Base-by-base conservation (phyloP, 2,329 filamentous ascomycete genomes). In the Arthrobotrys pseudoclavata region DNA sequence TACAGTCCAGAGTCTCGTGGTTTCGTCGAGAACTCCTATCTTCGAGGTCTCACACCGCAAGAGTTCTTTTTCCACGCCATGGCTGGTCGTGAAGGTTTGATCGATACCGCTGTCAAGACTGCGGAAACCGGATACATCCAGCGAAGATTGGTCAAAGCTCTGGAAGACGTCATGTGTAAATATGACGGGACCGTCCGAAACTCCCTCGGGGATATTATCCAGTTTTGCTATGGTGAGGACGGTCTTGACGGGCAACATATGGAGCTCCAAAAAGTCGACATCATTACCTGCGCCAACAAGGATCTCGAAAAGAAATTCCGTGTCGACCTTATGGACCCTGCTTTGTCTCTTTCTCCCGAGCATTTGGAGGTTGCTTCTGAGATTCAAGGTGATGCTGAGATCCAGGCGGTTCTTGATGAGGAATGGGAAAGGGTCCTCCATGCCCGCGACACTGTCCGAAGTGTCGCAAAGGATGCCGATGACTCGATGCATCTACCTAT, bases 41-140 rank as follows among this genome's bases (percentile, higher is more conserved):
- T 99, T 12, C 92, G 96, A 86, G 96, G 96, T 69, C 86, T 99
- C 75, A 99, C 96, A 0, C 96, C 96, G 0, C 91, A 92, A 0
- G 96, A 99, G 81, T 99, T 99, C 86, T 99, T 97, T 87, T 99
- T 99, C 88, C 96, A 99, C 88, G 96, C 96, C 83, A 99, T 99
- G 96, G 96, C 96, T 87, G 96, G 96, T 93, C 91, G 96, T 87
- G 96, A 99, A 86, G 96, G 96, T 97, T 88, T 99, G 69, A 99
- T 99, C 82, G 96, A 99, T 88, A 99, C 96, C 64, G 96, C 96
- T 80, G 96, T 99, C 85, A 99, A 99, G 88, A 99, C 96, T 80
- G 96, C 96, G 20, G 96, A 99, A 85, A 99, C 96, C 72, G 96
- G 96, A 85, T 99, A 99, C 84, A 99, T 99, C 80, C 96, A 99